Evolutionary conservation across 2,329 filamentous ascomycete species (phyloP), one percentile per base, ranked within the genome.

Genomic region (Hortaea werneckii): DNA sequence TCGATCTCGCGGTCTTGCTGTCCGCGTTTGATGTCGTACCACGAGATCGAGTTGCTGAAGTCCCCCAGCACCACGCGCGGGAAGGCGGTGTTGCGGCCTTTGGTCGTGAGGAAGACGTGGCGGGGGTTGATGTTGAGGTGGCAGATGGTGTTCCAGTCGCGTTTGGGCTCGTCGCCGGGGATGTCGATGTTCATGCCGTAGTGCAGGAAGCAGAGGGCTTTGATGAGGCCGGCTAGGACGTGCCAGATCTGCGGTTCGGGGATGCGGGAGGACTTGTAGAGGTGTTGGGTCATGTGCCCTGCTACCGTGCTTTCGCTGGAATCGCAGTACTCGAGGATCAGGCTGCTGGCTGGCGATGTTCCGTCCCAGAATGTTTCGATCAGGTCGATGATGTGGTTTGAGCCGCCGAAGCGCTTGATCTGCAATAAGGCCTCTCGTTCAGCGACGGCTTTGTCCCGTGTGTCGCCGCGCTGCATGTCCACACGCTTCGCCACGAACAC

Each of bases 171-270:
- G n/a, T 9, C 32, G 20, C 29, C 29, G 9, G 32, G 9, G 9
- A 7, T 10, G 20, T 41, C 32, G 5, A 37, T 30, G 27, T 41
- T 34, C 34, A 50, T 27, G 7, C 55, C 55, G 30, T 51, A 47
- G 40, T 57, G 55, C 83, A 42, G 42, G 29, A 51, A 48, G 32
- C 12, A 37, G 5, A 57, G 43, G 2, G 53, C 54, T 13, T 43
- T 44, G 3, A 42, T 38, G 9, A 55, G 11, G 11, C 50, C 40
- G 5, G 42, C 43, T 6, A 56, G 42, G 26, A 49, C 37, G 45
- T 53, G 48, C 54, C 54, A 55, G 7, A 48, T 39, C 32, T 49
- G 50, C 1, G 13, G 10, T 37, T 55, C 54, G 1, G 41, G 39
- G 8, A 42, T 35, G 5, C 9, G 9, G 28, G 40, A 42, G 2